Conservation (phyloP, 768 basidiomycete genomes). For the Boletus edulis region DNA sequence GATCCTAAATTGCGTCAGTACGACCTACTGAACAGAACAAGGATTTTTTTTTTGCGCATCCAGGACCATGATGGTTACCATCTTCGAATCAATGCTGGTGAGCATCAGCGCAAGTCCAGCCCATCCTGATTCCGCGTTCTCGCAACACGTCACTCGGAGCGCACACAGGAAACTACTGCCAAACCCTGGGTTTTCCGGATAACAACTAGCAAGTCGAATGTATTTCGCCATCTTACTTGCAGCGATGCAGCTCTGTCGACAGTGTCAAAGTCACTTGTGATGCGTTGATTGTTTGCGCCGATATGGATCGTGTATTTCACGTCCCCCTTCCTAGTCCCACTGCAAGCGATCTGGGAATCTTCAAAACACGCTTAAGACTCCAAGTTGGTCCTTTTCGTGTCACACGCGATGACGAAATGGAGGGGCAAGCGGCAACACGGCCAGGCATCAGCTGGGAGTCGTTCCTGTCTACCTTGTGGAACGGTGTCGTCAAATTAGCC, state of each 20-base stretch:
- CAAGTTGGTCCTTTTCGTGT: background rate
- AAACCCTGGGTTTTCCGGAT: too few species aligned
- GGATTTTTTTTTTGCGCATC: too few species aligned
- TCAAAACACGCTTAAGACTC: background rate
- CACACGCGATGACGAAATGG: background rate
- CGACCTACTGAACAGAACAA: too few species aligned
- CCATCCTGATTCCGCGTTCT: too few species aligned
- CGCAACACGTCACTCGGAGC: too few species aligned
- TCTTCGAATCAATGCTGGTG: too few species aligned
- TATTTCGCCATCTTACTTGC: background rate
- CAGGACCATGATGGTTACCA: too few species aligned
- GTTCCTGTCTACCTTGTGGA: conserved; percentile 7
- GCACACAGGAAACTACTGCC: too few species aligned
- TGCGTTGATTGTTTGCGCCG: conserved; percentile 19
- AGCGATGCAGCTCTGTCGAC: background rate
- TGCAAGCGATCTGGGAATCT: background rate
- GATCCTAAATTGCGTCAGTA: too few species aligned
- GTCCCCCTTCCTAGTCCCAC: conserved; percentile 6
- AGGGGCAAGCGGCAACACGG: background rate
- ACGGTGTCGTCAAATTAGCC: background rate
- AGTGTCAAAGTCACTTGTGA: conserved; percentile 25
- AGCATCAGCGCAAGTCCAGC: too few species aligned
- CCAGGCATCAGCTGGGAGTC: background rate
- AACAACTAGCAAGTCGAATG: too few species aligned
- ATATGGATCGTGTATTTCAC: background rate